phyloP scores from a whole-genome alignment of 768 basidiomycete genomes.

The Leccinum aurantiacum region DNA sequence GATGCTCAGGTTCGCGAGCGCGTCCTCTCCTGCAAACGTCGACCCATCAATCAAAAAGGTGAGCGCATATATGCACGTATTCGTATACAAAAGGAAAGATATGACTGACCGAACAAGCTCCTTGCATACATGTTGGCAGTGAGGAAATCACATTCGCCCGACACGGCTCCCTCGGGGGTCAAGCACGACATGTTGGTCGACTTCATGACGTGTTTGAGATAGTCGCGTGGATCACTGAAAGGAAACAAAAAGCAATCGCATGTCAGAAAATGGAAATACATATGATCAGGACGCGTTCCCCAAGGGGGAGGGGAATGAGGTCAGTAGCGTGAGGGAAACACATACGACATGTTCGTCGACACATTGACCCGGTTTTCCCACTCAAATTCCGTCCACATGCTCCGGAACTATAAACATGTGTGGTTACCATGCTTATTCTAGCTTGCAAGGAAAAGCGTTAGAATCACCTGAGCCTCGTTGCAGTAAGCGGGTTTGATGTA shows the following conservation, averaged over 20 bases:
- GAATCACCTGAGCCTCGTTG: conserved; percentile 82
- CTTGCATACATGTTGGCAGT: conserved; percentile 96
- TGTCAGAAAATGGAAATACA: background rate
- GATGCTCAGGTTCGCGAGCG: conserved; percentile 90
- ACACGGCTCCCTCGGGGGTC: conserved; percentile 83
- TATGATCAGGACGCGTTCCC: no score
- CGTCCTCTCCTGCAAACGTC: conserved; percentile 75
- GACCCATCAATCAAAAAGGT: background rate
- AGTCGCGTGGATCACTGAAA: conserved; percentile 76
- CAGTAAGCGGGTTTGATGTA: conserved; percentile 70
- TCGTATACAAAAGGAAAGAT: background rate
- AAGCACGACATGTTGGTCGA: conserved; percentile 97
- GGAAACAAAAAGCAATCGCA: background rate
- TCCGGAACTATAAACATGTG: conserved; percentile 66
- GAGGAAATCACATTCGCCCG: conserved; percentile 96
- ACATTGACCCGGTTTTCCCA: conserved; percentile 99
- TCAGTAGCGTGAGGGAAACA: conserved; percentile 14
- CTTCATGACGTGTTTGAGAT: conserved; percentile 93
- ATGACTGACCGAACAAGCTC: conserved; percentile 82
- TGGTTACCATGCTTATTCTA: conserved; percentile 2
- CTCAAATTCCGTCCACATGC: conserved; percentile 99
- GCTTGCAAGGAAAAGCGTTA: background rate
- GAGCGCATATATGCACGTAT: no score
- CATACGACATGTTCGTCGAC: conserved; percentile 76
- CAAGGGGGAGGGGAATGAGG: background rate